A percentile compares a stretch with the other conserved stretches of the same genome.
These are phyloP conservation scores for Thymus quinquecostatus DNA, from an alignment of 257 asterid species.

Conservation along the genomic window DNA sequence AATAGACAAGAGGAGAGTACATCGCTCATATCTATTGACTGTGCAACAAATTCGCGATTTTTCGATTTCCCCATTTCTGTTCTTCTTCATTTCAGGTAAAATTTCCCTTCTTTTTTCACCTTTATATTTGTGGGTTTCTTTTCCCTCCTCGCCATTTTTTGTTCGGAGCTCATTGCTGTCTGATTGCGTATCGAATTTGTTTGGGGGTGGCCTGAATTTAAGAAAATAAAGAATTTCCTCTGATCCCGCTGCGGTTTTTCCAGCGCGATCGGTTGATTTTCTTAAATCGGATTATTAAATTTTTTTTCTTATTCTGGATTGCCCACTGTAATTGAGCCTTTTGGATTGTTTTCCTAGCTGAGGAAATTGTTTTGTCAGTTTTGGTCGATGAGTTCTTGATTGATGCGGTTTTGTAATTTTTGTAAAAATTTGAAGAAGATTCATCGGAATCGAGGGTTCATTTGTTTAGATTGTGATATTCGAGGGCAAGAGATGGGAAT, in stretches of 20 bases:
- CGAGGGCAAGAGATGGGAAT: slow-evolving; percentile 30
- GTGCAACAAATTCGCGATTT: slow-evolving; percentile 47
- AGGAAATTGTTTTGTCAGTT: slow-evolving; percentile 7
- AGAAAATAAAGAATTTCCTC: slow-evolving; percentile 48
- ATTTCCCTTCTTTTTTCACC: background rate
- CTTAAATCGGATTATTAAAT: slow-evolving; percentile 2
- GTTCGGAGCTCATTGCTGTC: slow-evolving; percentile 16
- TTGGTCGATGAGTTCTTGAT: slow-evolving; percentile 7
- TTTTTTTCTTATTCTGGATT: slow-evolving; percentile 9
- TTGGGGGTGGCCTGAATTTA: slow-evolving; percentile 17
- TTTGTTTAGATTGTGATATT: slow-evolving; percentile 28
- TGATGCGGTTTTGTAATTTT: slow-evolving; percentile 27
- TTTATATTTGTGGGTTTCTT: background rate
- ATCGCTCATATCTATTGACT: slow-evolving; percentile 23
- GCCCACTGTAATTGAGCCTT: slow-evolving; percentile 25
- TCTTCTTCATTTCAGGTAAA: slow-evolving; percentile 48
- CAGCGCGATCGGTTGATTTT: slow-evolving; percentile 64
- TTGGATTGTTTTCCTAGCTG: slow-evolving; percentile 13
- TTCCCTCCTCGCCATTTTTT: background rate
- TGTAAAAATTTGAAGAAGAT: slow-evolving; percentile 30
- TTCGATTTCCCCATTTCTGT: slow-evolving; percentile 23
- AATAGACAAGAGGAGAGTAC: background rate
- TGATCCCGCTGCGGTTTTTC: slow-evolving; percentile 60
- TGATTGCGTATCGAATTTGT: slow-evolving; percentile 24
- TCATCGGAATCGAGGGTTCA: slow-evolving; percentile 9